These are phyloP conservation scores for Patellifolia procumbens DNA, from an alignment of 179 eudicot species.

Conservation along the genomic window DNA sequence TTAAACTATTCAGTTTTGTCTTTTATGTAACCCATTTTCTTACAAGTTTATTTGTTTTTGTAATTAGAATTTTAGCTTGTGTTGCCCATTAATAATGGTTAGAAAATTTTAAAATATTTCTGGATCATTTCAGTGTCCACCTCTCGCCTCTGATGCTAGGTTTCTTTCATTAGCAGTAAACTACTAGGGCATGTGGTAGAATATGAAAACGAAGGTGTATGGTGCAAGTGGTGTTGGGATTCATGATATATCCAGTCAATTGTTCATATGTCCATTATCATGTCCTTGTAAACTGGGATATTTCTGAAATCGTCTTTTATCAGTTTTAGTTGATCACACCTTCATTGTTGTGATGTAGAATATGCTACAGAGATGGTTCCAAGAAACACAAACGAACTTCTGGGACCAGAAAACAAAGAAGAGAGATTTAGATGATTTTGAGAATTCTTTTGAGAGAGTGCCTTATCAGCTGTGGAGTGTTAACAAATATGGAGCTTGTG, in stretches of 20 bases:
- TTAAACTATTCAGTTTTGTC: background rate
- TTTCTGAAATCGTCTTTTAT: constrained; percentile 4
- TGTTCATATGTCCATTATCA: background rate
- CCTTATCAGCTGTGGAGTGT: constrained; percentile 98
- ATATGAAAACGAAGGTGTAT: background rate
- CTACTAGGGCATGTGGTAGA: background rate
- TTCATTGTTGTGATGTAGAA: constrained; percentile 51
- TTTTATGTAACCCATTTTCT: background rate
- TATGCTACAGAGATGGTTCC: constrained; percentile 74
- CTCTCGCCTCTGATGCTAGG: background rate
- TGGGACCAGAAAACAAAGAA: constrained; percentile 51
- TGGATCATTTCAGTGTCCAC: background rate
- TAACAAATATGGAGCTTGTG: constrained; percentile 79
- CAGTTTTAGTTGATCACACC: constrained; percentile 17
- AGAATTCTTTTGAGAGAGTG: constrained; percentile 48
- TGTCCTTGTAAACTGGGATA: background rate
- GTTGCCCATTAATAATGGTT: too few species aligned
- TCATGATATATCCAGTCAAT: background rate
- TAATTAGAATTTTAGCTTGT: too few species aligned
- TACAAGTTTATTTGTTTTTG: too few species aligned
- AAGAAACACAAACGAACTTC: constrained; percentile 49
- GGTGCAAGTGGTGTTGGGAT: background rate
- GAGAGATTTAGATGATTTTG: constrained; percentile 45
- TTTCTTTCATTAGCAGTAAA: background rate
- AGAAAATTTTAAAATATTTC: background rate